Evolutionary conservation across 2,329 filamentous ascomycete genomes (phyloP).

Genomic region (Botryosphaeria dothidea): DNA sequence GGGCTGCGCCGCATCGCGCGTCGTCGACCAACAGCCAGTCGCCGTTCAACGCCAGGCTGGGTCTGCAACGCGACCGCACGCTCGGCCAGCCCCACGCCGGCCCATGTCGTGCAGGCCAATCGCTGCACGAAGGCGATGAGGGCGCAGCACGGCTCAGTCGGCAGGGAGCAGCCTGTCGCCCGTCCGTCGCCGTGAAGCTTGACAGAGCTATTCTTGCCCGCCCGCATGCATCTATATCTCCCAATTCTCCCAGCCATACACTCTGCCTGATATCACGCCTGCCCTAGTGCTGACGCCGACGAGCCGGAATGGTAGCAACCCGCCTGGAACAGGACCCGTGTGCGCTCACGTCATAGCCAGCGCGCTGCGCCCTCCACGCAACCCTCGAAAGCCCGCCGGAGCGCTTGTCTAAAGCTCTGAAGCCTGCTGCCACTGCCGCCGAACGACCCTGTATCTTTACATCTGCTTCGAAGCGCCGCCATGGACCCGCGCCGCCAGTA

Average conservation of each 20-base stretch:
- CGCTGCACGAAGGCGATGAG: neutral
- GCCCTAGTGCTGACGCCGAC: conserved; percentile 8
- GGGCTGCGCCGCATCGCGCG: conserved; percentile 2
- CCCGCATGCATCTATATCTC: conserved; percentile 7
- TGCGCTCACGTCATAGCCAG: conserved; percentile 12
- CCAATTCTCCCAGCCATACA: neutral
- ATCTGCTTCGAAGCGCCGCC: neutral
- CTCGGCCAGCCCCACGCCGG: conserved; percentile 3
- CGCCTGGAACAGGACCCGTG: neutral
- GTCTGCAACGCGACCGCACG: neutral
- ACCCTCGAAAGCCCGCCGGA: neutral
- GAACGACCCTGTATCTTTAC: neutral
- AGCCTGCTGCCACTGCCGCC: neutral
- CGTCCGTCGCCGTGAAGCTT: neutral
- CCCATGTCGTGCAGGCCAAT: conserved; percentile 13
- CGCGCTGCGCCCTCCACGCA: neutral
- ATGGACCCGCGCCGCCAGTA: conserved; percentile 12
- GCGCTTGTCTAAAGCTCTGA: neutral
- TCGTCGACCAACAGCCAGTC: neutral
- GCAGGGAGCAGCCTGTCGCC: conserved; percentile 1
- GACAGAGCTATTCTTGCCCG: conserved; percentile 4
- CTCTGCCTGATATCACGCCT: neutral
- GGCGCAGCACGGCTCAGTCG: conserved; percentile 2
- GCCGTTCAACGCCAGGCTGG: neutral
- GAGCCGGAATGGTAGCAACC: neutral